Conservation (phyloP, 768 basidiomycete genomes). For the Suillus tomentosus region DNA sequence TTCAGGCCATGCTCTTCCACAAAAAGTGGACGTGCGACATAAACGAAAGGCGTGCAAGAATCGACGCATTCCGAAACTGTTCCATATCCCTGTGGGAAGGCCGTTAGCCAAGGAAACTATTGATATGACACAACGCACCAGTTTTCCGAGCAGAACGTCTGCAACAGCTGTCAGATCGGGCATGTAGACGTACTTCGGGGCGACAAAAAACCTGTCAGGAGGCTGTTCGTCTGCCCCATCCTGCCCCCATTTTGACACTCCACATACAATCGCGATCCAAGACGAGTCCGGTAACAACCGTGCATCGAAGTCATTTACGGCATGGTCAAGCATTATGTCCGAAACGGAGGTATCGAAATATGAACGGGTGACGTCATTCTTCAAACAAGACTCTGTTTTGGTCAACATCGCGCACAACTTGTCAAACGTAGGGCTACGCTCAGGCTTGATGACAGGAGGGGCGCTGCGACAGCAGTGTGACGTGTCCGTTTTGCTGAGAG, state of each 20-base stretch:
- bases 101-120: background rate
- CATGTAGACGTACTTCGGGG: slow-evolving; percentile 79
- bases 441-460: slow-evolving; percentile 45
- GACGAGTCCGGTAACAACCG: slow-evolving; percentile 62
- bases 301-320: slow-evolving; percentile 32
- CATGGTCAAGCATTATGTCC: slow-evolving; percentile 11
- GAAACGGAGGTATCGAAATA: slow-evolving; percentile 7
- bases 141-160: slow-evolving; percentile 77
- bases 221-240: slow-evolving; percentile 37
- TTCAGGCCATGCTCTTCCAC: slow-evolving; percentile 80
- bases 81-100: slow-evolving; percentile 63
- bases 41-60: slow-evolving; percentile 75
- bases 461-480: slow-evolving; percentile 57
- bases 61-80: slow-evolving; percentile 82
- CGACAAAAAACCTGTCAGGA: slow-evolving; percentile 74
- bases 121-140: slow-evolving; percentile 47
- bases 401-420: background rate
- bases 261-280: slow-evolving; percentile 84
- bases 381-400: background rate
- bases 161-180: slow-evolving; percentile 75
- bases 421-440: background rate
- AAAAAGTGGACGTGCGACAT: slow-evolving; percentile 77
- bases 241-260: slow-evolving; percentile 56
- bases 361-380: background rate
- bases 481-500: slow-evolving; percentile 39